Evolutionary conservation across 176 grass and related monocot genomes (phyloP), one percentile per base, ranked within the genome.

Genomic region (Aegilops speltoides): DNA sequence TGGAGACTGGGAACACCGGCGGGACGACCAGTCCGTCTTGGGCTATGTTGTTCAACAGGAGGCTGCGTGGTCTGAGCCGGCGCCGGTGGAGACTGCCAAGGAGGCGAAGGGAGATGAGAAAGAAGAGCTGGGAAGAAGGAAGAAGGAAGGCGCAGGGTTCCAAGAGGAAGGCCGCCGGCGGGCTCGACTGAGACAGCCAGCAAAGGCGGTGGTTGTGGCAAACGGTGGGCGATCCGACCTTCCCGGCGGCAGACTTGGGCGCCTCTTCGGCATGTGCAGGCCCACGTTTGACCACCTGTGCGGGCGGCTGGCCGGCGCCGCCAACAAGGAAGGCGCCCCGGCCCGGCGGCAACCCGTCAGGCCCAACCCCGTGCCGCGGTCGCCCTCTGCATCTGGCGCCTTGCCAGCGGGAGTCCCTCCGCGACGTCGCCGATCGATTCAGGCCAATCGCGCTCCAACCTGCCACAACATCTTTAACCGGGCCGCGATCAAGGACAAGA

Each of bases 381-480:
- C 5, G 93, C 96, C 14, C 89, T 98, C 62, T 92, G 93, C 91
- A 46, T 98, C 22, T 95, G 88, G 89, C 96, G 93, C 61, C 89
- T 98, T 22, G 81, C 91, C 37, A 98, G 93, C 0, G 93, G 96
- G 91, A 98, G 78, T 89, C 91, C 3, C 90, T 98, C 19, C 88
- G 93, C 6, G 28, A 82, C 3, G 88, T 98, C 37, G 86, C 89
- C 16, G 87, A 89, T 37, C 91, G 96, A 16, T 98, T 98, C 81
- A 89, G 5, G 1, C 46, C 91, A 32, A 89, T 98, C 20, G 96
- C 93, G 19, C 92, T 95, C 88, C 96, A 52, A 98, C 91, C 68
- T 93, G 93, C 80, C 91, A 94, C 82, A 95, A 95, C 79, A 88
- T 98, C 45, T 81, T 98, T 2, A 90, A 92, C 46, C 93, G 86